Evolutionary conservation across 257 asterid species (phyloP), one percentile per base, ranked within the genome.

Genomic region (Henckelia pumila): DNA sequence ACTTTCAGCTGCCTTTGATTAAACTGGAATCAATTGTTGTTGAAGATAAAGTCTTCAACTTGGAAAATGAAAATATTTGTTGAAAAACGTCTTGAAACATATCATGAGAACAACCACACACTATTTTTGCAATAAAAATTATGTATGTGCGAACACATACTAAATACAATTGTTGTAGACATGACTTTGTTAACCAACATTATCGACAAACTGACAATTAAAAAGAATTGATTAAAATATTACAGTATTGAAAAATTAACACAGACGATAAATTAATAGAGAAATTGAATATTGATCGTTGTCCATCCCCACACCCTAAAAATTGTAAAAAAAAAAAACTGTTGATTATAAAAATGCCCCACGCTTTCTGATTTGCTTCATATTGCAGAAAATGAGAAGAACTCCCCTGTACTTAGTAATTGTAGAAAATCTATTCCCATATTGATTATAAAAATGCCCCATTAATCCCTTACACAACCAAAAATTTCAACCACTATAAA

Each of bases 361-460:
- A n/a, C n/a, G 8, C 8, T 47, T 47, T 5, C 53, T 47, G 21
- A 47, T 47, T 47, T 47, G 55, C 21, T 47, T 14, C 55, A 40
- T 14, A 40, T 11, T 3, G 19, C 21, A 47, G 8, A 47, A 4
- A 47, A 35, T 8, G 3, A 1, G 47, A 35, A 8, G 47, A 8
- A 8, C 47, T 8, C 13, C 47, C 47, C 4, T 35, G 6, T 35
- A 10, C 0, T 32, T 32, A 9, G 44, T 35, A 35, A 35, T n/a
- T 9, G 14, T 35, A 35, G 44, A 35, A 35, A 35, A 35, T 66
- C 50, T 57, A 62, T 67, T 60, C 6, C 69, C 55, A 30, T 53
- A n/a, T 49, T 56, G 72, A 60, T 73, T 52, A 7, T 24, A 28
- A 8, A 21, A 61, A 58, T 8, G 25, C 59, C 25, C 29, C 40